Evolutionary conservation across 208 protist species (phyloP), one percentile per base, ranked within the genome.

Genomic region (Leptomonas pyrrhocoris): DNA sequence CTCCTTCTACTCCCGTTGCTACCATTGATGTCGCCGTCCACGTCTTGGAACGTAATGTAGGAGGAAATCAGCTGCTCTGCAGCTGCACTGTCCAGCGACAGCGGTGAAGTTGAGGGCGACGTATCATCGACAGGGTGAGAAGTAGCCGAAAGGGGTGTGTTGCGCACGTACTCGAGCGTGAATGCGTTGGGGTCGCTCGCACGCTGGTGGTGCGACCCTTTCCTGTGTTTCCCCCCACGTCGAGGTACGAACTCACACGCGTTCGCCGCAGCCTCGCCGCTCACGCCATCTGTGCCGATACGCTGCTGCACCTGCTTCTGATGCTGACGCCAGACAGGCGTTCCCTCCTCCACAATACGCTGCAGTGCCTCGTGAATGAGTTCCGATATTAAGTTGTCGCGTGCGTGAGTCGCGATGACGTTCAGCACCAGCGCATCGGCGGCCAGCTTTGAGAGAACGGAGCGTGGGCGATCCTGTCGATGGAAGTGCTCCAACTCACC

Each of bases 381-480:
- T 59, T 94, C 88, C 1, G 85, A 72, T 8, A 96, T 56, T 6
- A 92, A 31, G 36, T 88, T 89, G 57, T 94, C 91, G 54, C 86
- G 72, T 6, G 83, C 78, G 72, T 96, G 91, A 0, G 80, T 77
- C 16, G 84, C 81, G 23, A 96, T 72, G 25, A 96, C 88, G 68
- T 96, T 74, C n/a, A 84, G 69, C 31, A 96, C 91, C 21, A 94
- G 86, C 2, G 71, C 62, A 63, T 92, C 84, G 16, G 88, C 86
- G 0, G 81, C 81, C 28, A 74, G 42, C 27, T 75, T 74, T 46
- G 79, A 80, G 28, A 68, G 65, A n/a, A 94, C 84, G 42, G 77
- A 84, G 40, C 72, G 77, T 5, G 86, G 80, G 12, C 87, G 74
- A 50, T 88, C 78, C 64, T 80, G 77, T 6, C 80, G 74, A 18